Base-by-base conservation (phyloP, 352 stramenopile genomes). In the Pythium coloratum region DNA sequence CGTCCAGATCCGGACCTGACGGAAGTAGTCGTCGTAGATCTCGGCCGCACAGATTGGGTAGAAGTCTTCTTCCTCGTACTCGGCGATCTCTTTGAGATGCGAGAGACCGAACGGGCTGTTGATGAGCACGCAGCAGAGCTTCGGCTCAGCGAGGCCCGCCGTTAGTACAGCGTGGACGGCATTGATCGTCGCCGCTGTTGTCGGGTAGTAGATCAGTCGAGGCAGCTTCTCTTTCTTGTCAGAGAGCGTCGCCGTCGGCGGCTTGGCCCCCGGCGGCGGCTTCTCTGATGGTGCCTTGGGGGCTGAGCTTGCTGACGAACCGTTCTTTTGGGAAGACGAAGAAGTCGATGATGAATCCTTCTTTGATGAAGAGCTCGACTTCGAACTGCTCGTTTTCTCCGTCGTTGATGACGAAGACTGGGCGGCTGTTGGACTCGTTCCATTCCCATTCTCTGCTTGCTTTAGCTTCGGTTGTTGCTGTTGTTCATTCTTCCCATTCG, bases 1-100 rank as follows among this genome's bases (percentile, higher is more conserved):
- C 28, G 79, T 88, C 81, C 79, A 90, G 50, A 90, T 84, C 33
- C 81, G 76, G 18, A 88, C 79, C 53, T 90, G 78, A n/a, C 77
- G 79, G 66, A 87, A 90, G 69, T 87, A 87, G 51, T 88, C 81
- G 59, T 90, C 81, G 64, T 90, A 87, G 62, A 88, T 82, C 62
- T 87, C 77, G 28, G 81, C 81, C n/a, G 79, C 78, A 44, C 81
- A 90, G 42, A 90, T 81, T 26, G 81, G 78, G 44, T 82, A 66
- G 60, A 89, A 89, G 32, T 81, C 72, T 56, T 89, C 69, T 6
- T 79, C 79, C 8, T 80, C 77, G 57, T 76, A 63, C 55, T 81
- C 67, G 32, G 79, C 75, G 53, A 90, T 79, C 69, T 90, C 79
- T 24, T 76, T 44, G 16, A 90, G 54, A 66, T 90, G 78, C 33